Evolutionary conservation across 2,329 filamentous ascomycete genomes (phyloP), one percentile per base, ranked within the genome.

Genomic region (Didymella pomorum): DNA sequence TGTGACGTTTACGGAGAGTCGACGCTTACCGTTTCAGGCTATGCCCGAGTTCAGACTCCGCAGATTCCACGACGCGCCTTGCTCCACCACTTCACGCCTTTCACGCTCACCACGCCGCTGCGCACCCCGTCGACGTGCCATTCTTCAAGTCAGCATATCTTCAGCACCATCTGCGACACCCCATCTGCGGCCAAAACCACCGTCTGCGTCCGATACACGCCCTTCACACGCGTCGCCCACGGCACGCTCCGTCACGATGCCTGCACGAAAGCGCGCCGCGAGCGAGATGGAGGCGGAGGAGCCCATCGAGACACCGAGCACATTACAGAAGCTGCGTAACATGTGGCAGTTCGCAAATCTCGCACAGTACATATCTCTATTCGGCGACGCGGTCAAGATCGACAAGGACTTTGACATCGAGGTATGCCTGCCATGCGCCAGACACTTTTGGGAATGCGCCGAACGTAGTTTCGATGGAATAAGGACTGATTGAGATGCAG

Each of bases 291-390:
- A 85, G 72, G 78, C 80, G 65, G 78, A 82, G 45, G 75, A 81
- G 61, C 77, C 79, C 61, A 63, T 75, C 71, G 71, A 78, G 75
- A 75, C 76, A 55, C 73, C 76, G 56, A 75, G 67, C 58, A 71
- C 67, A 69, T 81, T 96, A 26, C 80, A 87, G 58, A 87, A 84
- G 65, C 85, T 98, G 66, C 87, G 94, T 63, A 95, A 91, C 74
- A 93, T 91, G 84, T 98, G 94, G 93, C 91, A 97, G 77, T 97
- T 98, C 78, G 92, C 94, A 61, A 94, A 93, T 71, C 81, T 98
- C 8, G 93, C 90, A 79, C 94, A 99, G 79, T 99, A 93, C 85
- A 91, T 98, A 61, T 91, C 89, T 75, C 86, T 94, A 39, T 99
- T 99, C 77, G 93, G 94, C 61, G 88, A 90, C 70, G 88, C 88